Evolutionary conservation across 2,329 filamentous ascomycete genomes (phyloP).

Genomic region (Sporothrix phasma): DNA sequence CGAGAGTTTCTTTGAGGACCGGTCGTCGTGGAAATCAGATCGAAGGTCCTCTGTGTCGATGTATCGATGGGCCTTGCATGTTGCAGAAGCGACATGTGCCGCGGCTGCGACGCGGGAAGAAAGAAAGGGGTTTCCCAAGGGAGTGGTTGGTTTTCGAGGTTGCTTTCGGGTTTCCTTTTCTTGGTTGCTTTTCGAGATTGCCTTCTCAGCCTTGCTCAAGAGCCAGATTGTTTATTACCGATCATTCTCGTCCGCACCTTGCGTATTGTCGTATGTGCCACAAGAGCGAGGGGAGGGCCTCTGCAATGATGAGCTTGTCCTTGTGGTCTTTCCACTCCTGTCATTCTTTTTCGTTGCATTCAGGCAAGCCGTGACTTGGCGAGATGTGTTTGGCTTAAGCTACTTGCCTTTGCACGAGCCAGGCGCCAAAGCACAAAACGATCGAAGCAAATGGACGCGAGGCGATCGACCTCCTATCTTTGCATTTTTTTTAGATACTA

Average conservation of each 20-base stretch:
- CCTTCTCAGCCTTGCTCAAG: not conserved
- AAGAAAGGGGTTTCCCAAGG: not conserved
- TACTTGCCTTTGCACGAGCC: not conserved
- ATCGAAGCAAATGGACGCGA: not conserved
- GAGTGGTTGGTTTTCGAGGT: not conserved
- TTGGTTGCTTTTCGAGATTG: not conserved
- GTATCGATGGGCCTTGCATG: constrained; percentile 7
- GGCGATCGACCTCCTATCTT: not conserved
- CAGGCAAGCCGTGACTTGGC: not conserved
- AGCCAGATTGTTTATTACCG: not conserved
- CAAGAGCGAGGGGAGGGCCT: not conserved
- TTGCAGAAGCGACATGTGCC: not conserved
- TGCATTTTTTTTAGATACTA: too few relatives aligned
- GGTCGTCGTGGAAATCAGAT: constrained; percentile 1
- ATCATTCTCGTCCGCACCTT: not conserved
- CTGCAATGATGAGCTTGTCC: not conserved
- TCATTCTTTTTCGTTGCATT: not conserved
- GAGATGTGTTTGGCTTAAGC: not conserved
- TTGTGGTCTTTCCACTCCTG: not conserved
- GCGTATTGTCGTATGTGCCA: not conserved
- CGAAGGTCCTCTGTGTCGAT: constrained; percentile 7
- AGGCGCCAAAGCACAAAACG: not conserved
- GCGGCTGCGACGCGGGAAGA: not conserved
- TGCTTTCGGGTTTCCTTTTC: too few relatives aligned
- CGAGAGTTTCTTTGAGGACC: too few relatives aligned